phyloP scores from a whole-genome alignment of 495 filamentous ascomycete genomes.

The Saxophila tyrrhenica region DNA sequence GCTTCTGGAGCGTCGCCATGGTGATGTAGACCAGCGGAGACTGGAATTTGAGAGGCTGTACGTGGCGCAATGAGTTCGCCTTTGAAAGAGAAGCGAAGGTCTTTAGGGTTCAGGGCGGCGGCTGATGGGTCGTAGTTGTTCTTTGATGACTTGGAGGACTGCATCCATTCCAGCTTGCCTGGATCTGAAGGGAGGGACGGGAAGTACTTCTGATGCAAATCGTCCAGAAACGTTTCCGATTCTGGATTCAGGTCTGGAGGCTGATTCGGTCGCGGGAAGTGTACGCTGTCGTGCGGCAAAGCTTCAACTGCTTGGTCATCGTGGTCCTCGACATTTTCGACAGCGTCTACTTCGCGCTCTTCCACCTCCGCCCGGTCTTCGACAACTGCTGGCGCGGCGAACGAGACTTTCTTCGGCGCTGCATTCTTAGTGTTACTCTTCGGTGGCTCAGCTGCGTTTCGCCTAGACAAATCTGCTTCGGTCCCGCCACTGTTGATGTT shows the following conservation, averaged over 20 bases:
- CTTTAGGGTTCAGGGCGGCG: conserved; percentile 55
- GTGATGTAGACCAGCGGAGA: conserved; percentile 75
- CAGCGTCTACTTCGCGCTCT: not conserved
- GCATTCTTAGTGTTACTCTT: conserved; percentile 3
- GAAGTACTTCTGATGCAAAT: conserved; percentile 87
- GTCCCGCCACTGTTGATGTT: conserved; percentile 57
- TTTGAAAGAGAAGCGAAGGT: conserved; percentile 78
- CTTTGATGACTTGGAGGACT: conserved; percentile 42
- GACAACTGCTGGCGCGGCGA: conserved; percentile 1
- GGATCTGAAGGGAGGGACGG: conserved; percentile 76
- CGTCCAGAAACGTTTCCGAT: conserved; percentile 67
- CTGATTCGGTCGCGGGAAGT: conserved; percentile 36
- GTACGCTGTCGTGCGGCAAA: conserved; percentile 11
- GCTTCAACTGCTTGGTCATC: conserved; percentile 2
- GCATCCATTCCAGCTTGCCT: conserved; percentile 80
- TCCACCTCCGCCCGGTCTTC: not conserved
- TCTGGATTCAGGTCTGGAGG: conserved; percentile 68
- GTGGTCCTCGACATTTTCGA: not conserved
- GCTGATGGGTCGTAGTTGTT: conserved; percentile 65
- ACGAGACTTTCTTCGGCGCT: conserved; percentile 23
- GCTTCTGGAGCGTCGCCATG: conserved; percentile 88
- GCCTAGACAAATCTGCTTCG: conserved; percentile 3
- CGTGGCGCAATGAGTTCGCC: conserved; percentile 67
- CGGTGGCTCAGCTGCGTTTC: conserved; percentile 1
- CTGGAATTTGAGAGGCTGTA: conserved; percentile 57